phyloP scores from a whole-genome alignment of 2,329 filamentous ascomycete genomes.

The Neonectria faginata region DNA sequence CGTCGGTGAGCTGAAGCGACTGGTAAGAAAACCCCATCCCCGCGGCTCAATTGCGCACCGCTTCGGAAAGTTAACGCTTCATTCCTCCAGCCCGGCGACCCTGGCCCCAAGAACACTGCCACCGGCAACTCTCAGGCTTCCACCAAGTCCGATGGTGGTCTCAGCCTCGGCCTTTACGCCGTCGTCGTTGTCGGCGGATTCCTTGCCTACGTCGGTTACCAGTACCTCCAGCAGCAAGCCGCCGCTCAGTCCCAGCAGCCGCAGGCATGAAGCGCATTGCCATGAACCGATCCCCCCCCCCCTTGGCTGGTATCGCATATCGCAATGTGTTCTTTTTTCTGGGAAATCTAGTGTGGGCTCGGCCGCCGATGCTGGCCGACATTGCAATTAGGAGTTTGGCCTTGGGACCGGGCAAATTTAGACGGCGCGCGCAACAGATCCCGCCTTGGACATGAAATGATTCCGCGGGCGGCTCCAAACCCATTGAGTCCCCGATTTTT shows the following conservation, averaged over 20 bases:
- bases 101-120: conserved; percentile 68
- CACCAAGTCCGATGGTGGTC: conserved; percentile 62
- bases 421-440: conserved; percentile 37
- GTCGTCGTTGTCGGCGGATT: conserved; percentile 82
- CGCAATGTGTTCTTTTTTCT: conserved; percentile 29
- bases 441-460: conserved; percentile 40
- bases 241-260: conserved; percentile 37
- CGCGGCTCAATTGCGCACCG: conserved; percentile 11
- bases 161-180: conserved; percentile 85
- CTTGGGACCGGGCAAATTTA: conserved; percentile 36
- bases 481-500: conserved; percentile 35
- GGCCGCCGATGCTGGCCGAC: conserved; percentile 23
- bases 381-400: conserved; percentile 45
- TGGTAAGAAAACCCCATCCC: conserved; percentile 64
- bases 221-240: conserved; percentile 78
- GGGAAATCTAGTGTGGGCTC: conserved; percentile 35
- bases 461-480: conserved; percentile 35
- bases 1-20: conserved; percentile 82
- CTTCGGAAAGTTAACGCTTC: conserved; percentile 40
- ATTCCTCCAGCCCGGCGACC: conserved; percentile 76
- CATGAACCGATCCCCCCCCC: conserved; percentile 8
- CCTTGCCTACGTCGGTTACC: conserved; percentile 83
- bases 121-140: conserved; percentile 61
- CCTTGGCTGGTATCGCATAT: conserved; percentile 21
- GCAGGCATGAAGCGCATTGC: conserved; percentile 43